A percentile compares a stretch with the other conserved stretches of the same genome.
Evolutionary conservation across 306 rosid genomes (phyloP).

Genomic region (Quercus rubra): DNA sequence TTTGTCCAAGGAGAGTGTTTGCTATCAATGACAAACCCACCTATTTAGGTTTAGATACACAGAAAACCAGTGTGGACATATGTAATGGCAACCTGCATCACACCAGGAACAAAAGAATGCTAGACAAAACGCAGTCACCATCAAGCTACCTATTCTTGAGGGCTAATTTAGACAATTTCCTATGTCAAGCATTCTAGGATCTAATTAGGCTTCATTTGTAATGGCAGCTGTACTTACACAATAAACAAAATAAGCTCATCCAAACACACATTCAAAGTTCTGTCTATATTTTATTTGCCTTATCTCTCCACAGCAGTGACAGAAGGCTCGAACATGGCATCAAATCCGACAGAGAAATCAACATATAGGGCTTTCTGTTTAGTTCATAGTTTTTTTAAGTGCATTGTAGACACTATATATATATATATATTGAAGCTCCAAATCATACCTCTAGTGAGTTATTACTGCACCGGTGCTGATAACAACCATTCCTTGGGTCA

Average conservation of each 20-base stretch:
- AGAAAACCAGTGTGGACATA: neutral
- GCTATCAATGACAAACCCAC: neutral
- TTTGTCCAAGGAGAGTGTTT: neutral
- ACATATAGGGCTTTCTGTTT: neutral
- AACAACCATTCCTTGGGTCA: slow-evolving; percentile 95
- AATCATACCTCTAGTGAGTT: slow-evolving; percentile 70
- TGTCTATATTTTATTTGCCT: neutral
- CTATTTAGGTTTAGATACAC: neutral
- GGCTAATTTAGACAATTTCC: neutral
- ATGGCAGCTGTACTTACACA: no score
- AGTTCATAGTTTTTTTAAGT: neutral
- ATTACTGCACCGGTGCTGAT: slow-evolving; percentile 83
- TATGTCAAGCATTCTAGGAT: neutral
- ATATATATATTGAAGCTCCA: slow-evolving; percentile 12
- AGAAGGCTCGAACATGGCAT: neutral
- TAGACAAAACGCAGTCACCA: neutral
- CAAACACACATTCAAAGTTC: neutral
- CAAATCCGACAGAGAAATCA: neutral
- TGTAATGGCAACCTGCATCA: neutral
- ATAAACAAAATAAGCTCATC: no score
- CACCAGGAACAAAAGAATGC: neutral
- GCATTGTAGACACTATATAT: neutral
- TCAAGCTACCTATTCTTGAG: neutral
- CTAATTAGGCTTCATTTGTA: neutral
- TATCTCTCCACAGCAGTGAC: no score